Evolutionary conservation across 139 green algal species (phyloP).

Genomic region (Chlamydomonas asymmetrica): DNA sequence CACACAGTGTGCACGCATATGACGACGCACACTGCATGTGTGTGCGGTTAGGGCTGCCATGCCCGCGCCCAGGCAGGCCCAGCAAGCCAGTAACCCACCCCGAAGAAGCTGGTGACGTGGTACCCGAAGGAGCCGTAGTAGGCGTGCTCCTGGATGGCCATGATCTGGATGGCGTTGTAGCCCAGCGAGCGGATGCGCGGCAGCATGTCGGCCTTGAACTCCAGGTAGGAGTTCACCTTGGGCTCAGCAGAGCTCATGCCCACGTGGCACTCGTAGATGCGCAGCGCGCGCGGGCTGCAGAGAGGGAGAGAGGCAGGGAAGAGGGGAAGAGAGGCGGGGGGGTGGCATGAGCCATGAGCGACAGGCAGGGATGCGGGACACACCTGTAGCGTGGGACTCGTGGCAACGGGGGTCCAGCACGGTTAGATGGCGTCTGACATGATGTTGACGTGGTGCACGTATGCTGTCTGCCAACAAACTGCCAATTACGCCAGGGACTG

Average conservation of each 20-base stretch:
- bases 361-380: too few relatives aligned
- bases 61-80: too few relatives aligned
- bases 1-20: not conserved
- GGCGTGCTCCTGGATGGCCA: conserved; percentile 86
- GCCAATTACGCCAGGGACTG: too few relatives aligned
- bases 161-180: conserved; percentile 99
- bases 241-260: conserved; percentile 85
- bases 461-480: too few relatives aligned
- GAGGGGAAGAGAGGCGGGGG: not conserved
- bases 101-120: conserved; percentile 99
- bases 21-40: too few relatives aligned
- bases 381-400: too few relatives aligned
- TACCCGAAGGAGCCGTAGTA: conserved; percentile 94
- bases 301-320: not conserved
- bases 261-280: conserved; percentile 99
- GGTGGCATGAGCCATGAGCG: too few relatives aligned
- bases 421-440: too few relatives aligned
- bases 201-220: conserved; percentile 93
- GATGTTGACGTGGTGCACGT: too few relatives aligned
- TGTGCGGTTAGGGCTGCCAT: too few relatives aligned
- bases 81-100: conserved; percentile 42
- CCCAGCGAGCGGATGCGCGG: conserved; percentile 90
- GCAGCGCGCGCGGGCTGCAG: conserved; percentile 75
- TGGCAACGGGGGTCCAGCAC: too few relatives aligned
- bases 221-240: conserved; percentile 92